Conservation (phyloP, 2,329 filamentous ascomycete species). For the Dactylellina haptotyla region DNA sequence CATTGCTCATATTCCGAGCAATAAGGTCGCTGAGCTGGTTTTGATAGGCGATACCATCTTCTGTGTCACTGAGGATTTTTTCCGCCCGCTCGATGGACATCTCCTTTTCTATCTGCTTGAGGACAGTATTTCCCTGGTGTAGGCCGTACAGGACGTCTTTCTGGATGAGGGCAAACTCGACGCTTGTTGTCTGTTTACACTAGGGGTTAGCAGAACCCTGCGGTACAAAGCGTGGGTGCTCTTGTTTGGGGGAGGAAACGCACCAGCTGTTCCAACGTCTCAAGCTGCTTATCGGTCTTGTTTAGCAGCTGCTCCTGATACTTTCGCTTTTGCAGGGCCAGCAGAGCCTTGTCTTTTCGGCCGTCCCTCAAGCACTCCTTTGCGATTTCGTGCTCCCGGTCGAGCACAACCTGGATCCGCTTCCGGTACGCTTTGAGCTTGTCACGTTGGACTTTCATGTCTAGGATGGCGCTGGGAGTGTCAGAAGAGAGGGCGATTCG, state of each 20-base stretch:
- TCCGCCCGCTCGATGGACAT: constrained; percentile 96
- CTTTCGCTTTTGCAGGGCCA: constrained; percentile 92
- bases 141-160: constrained; percentile 95
- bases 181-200: constrained; percentile 71
- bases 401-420: constrained; percentile 84
- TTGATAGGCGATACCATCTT: constrained; percentile 91
- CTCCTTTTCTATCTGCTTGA: constrained; percentile 90
- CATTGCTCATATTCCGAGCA: constrained; percentile 84
- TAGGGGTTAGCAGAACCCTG: too few species aligned
- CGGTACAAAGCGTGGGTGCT: too few species aligned
- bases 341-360: constrained; percentile 82
- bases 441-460: constrained; percentile 97
- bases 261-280: constrained; percentile 82
- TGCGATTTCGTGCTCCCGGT: constrained; percentile 86
- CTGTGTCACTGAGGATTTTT: constrained; percentile 91
- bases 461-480: constrained; percentile 81
- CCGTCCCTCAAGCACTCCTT: constrained; percentile 80
- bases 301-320: constrained; percentile 90
- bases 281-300: constrained; percentile 93
- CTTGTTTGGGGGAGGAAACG: background rate
- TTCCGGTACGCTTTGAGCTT: constrained; percentile 96
- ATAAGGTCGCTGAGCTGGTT: constrained; percentile 92
- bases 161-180: constrained; percentile 96
- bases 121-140: constrained; percentile 87
- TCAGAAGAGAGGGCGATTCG: constrained; percentile 41